phyloP scores from a whole-genome alignment of 2,329 filamentous ascomycete genomes.

The Xylaria sp. region DNA sequence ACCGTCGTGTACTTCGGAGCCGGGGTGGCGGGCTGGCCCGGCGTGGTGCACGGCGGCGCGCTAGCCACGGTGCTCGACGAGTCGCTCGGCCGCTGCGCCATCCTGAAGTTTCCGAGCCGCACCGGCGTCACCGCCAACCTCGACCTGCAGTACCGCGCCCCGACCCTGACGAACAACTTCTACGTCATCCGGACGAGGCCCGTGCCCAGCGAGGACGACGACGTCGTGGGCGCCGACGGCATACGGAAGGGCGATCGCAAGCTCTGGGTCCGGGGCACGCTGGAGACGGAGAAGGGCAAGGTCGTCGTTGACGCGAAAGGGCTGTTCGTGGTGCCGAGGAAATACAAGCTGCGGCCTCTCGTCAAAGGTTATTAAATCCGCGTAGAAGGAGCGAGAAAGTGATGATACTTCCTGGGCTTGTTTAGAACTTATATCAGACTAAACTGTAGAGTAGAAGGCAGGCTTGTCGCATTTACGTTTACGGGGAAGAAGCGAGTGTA shows the following conservation, averaged over 20 bases:
- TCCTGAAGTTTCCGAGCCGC: conserved; percentile 57
- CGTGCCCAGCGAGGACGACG: conserved; percentile 46
- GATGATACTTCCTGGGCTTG: too few relatives aligned
- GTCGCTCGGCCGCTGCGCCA: conserved; percentile 70
- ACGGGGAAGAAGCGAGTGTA: not conserved
- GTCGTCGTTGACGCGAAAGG: conserved; percentile 67
- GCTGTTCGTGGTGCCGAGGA: conserved; percentile 68
- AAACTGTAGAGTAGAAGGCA: conserved; percentile 12
- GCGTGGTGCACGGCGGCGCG: conserved; percentile 75
- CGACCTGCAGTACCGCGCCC: conserved; percentile 70
- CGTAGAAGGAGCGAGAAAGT: not conserved
- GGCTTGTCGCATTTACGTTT: conserved; percentile 8
- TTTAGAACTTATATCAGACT: not conserved
- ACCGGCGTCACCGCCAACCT: conserved; percentile 67
- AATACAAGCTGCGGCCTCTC: conserved; percentile 53
- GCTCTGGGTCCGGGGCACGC: conserved; percentile 62
- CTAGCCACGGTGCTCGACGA: conserved; percentile 77
- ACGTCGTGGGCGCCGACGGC: conserved; percentile 39
- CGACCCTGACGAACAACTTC: conserved; percentile 68
- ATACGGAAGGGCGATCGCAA: conserved; percentile 56
- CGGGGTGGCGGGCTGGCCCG: conserved; percentile 75
- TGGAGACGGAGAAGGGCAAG: conserved; percentile 65
- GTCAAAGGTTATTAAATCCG: conserved; percentile 52
- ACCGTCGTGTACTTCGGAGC: conserved; percentile 75
- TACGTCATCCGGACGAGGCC: conserved; percentile 68